phyloP scores from a whole-genome alignment of 352 stramenopile genomes.

The Peronospora destructor region DNA sequence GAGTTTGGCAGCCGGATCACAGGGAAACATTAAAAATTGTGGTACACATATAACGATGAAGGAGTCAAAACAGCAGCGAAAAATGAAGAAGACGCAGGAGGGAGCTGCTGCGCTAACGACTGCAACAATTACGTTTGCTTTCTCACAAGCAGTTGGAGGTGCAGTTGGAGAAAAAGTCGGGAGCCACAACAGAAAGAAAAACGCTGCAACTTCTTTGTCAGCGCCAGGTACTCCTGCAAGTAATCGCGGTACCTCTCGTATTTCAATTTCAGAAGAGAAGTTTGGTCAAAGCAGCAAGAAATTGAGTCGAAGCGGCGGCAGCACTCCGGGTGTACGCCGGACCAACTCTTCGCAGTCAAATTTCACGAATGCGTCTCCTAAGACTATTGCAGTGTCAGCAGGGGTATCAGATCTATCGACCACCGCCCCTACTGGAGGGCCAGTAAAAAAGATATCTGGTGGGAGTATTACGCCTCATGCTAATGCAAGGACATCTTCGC shows the following conservation, averaged over 20 bases:
- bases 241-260: conserved; percentile 18
- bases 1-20: conserved; percentile 4
- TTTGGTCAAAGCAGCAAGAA: conserved; percentile 33
- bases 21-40: conserved; percentile 23
- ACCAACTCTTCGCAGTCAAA: conserved; percentile 18
- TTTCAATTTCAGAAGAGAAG: conserved; percentile 41
- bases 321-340: conserved; percentile 29
- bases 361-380: conserved; percentile 11
- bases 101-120: conserved; percentile 6
- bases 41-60: conserved; percentile 45
- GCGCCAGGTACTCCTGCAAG: conserved; percentile 4
- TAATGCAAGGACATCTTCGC: conserved; percentile 16
- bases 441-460: conserved; percentile 11
- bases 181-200: conserved; percentile 25
- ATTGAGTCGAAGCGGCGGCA: conserved; percentile 25
- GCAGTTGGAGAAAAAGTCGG: conserved; percentile 21
- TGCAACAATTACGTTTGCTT: conserved; percentile 4
- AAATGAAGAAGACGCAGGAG: conserved; percentile 64
- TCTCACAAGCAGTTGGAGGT: conserved; percentile 10
- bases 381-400: conserved; percentile 3
- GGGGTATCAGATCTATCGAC: conserved; percentile 1
- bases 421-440: conserved; percentile 1
- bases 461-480: conserved; percentile 11
- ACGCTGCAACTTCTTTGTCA: conserved; percentile 8
- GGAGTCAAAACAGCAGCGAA: conserved; percentile 63